These are phyloP conservation scores for Alternaria sp. DNA, from an alignment of 2,329 filamentous ascomycete genomes.

Conservation along the genomic window DNA sequence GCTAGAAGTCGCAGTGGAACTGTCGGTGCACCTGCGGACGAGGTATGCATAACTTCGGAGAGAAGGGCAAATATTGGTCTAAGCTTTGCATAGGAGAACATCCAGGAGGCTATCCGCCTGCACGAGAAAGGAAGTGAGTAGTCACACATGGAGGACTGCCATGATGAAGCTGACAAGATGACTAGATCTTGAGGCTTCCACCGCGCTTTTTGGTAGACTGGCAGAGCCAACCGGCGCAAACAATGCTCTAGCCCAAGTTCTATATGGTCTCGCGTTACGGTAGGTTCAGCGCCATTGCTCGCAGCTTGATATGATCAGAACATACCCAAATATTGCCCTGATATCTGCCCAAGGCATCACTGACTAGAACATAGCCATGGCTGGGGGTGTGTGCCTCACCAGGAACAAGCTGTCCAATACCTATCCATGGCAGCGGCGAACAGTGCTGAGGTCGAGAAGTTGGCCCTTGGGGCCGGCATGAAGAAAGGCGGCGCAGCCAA, in stretches of 20 bases:
- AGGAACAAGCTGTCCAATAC: conserved; percentile 78
- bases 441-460: conserved; percentile 83
- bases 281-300: conserved; percentile 53
- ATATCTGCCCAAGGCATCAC: conserved; percentile 22
- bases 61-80: conserved; percentile 18
- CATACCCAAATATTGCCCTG: conserved; percentile 38
- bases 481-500: conserved; percentile 95
- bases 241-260: conserved; percentile 92
- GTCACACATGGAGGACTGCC: neutral
- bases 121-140: conserved; percentile 77
- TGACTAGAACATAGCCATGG: conserved; percentile 71
- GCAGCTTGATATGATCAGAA: conserved; percentile 12
- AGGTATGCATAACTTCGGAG: conserved; percentile 41
- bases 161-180: conserved; percentile 24
- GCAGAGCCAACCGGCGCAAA: conserved; percentile 86
- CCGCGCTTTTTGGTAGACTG: conserved; percentile 82
- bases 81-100: conserved; percentile 61
- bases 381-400: conserved; percentile 84
- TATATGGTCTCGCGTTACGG: conserved; percentile 91
- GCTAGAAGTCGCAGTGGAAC: conserved; percentile 45
- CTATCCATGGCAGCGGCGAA: conserved; percentile 90
- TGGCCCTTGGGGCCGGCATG: conserved; percentile 84
- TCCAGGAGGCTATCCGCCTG: conserved; percentile 93
- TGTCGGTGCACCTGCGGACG: conserved; percentile 50
- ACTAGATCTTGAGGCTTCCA: conserved; percentile 74